Percentiles rank a stretch among this genome's conserved stretches.
Evolutionary conservation across 805 yeast genomes (phyloP).

Genomic region (Candida ovalis): DNA sequence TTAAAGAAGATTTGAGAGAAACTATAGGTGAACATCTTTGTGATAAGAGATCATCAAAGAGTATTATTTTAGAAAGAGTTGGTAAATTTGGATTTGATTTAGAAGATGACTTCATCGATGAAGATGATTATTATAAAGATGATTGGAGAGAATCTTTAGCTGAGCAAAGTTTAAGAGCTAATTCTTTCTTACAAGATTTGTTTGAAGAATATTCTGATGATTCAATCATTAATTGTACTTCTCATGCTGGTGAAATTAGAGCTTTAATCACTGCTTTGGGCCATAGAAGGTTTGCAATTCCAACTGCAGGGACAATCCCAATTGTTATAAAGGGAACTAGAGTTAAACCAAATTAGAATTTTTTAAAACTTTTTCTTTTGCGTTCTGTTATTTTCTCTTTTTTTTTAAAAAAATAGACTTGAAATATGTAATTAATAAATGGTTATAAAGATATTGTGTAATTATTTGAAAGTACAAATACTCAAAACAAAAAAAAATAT

Average conservation of each 20-base stretch:
- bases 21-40: constrained; percentile 58
- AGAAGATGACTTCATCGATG: constrained; percentile 43
- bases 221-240: constrained; percentile 43
- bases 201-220: constrained; percentile 33
- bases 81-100: constrained; percentile 39
- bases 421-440: background rate
- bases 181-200: constrained; percentile 40
- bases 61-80: constrained; percentile 37
- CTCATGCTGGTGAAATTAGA: constrained; percentile 60
- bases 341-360: constrained; percentile 1
- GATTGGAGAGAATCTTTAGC: constrained; percentile 45
- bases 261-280: constrained; percentile 46
- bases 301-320: constrained; percentile 66
- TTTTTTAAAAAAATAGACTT: too few species aligned
- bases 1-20: constrained; percentile 53
- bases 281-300: constrained; percentile 55
- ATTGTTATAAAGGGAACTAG: constrained; percentile 46
- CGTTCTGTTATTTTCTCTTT: too few species aligned
- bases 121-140: constrained; percentile 43
- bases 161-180: constrained; percentile 49
- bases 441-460: background rate
- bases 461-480: background rate
- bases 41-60: constrained; percentile 48
- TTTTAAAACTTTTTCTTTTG: background rate
- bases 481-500: background rate